Base-by-base conservation (phyloP, 768 basidiomycete species). In the Termitomyces sp. region DNA sequence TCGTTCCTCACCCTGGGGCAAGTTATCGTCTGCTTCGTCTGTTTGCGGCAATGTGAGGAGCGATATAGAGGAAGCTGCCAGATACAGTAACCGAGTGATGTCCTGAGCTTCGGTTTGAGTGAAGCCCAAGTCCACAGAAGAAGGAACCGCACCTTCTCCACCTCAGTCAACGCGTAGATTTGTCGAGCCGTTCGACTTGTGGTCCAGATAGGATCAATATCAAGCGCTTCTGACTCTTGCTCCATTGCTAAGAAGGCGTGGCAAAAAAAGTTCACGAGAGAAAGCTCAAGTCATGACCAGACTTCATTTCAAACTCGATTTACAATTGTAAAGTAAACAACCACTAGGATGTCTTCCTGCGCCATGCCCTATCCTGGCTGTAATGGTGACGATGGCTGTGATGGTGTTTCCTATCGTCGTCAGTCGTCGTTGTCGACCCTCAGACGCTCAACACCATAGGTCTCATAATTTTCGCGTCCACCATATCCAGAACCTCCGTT, bases 11-110 rank as follows among this genome's bases (percentile, higher is more conserved):
- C 89, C 90, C 64, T 88, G 86, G 3, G 90, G 89, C 8, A 92
- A 77, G 55, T 73, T 77, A 53, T 88, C 86, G 7, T 82, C 82
- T 3, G 84, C 79, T 0, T 69, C 78, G 66, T 92, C 90, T 4
- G 89, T 90, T 70, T 92, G 90, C 1, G 90, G 90, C n/a, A 93
- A 74, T 1, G 90, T 87, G 48, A 93, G 77, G 51, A 92, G 78
- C 7, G 88, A 86, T 57, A 91, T 85, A 9, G 87, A 90, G 16
- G 90, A 88, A 8, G 87, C 87, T 5, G 90, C 90, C 24, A 91
- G 73, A 20, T 84, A 79, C 51, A 93, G 79, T 36, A 92, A 79
- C 43, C 85, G 86, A 51, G 84, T 85, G 63, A 92, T 88, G 68
- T 91, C 89, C 90, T 92, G 63, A n/a, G 58, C 42, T 54, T 44